Conservation (phyloP, 2,329 filamentous ascomycete genomes). For the Sporothrix pseudoabietina region DNA sequence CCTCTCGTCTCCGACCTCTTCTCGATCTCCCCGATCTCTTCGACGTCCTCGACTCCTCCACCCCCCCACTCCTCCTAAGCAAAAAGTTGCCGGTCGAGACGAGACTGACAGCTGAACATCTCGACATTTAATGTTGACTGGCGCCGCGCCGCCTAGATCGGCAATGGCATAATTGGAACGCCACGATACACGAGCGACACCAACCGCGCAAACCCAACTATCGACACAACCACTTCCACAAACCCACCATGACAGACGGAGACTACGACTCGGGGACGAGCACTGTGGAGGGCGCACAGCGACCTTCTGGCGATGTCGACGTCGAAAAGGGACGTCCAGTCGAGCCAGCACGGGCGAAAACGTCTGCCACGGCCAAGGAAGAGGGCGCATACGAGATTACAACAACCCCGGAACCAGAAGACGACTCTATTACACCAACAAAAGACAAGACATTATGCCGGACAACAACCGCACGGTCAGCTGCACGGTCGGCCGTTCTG, state of each 20-base stretch:
- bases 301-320: background rate
- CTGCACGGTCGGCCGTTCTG: background rate
- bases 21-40: too few relatives aligned
- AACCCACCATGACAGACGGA: background rate
- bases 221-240: background rate
- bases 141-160: background rate
- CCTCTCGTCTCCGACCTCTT: background rate
- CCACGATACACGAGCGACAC: background rate
- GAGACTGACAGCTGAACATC: background rate
- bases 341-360: background rate
- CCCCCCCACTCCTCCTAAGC: background rate
- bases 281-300: background rate
- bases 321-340: background rate
- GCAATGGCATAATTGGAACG: background rate
- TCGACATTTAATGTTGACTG: background rate
- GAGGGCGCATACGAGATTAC: background rate
- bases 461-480: background rate
- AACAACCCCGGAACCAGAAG: background rate
- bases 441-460: background rate
- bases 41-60: background rate
- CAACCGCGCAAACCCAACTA: background rate
- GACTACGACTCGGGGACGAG: constrained; percentile 1
- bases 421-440: background rate
- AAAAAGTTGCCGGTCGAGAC: background rate
- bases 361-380: background rate